Base-by-base conservation (phyloP, 116 monocot species). In the Iris pallida region DNA sequence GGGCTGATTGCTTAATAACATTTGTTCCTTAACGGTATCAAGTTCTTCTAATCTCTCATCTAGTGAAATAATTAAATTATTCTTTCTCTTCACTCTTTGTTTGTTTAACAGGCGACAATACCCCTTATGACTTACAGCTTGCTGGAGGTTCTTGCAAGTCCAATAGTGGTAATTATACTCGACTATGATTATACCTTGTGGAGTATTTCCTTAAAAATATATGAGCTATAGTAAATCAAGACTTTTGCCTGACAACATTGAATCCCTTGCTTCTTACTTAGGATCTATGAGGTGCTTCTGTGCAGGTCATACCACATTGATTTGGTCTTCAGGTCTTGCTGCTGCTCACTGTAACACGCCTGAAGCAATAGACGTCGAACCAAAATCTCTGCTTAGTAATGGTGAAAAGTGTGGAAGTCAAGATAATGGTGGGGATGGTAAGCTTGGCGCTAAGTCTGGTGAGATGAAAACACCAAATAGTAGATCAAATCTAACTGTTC, bases 281-380 rank as follows among this genome's bases (percentile, higher is more conserved):
- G 91, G 84, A 63, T 76, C 76, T 68, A 55, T 42, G 20, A 84
- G 68, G 75, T 85, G 64, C 51, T 83, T 89, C 47, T 57, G 75
- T 68, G 64, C 75, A 68, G 68, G 89, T 63, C 82, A 83, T 64
- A 71, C 72, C 47, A 75, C 87, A 52, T 80, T 89, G 55, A 45
- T 92, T 17, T 80, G 77, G 19, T 71, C 87, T 44, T 73, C 77
- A 72, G 80, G 75, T 45, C 81, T 85, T 79, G 73, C 84, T 58
- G 78, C 79, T 73, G 72, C 78, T 53, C 73, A 61, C 12, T 75
- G 42, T 44, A 42, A 51, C 46, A 47, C 43, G 45, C 62, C 69
- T 66, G 69, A 65, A 57, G 68, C 48, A 70, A 45, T 16, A 15
- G 67, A 52, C 51, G 49, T 12, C 14, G 63, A 30, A 7, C 54